Evolutionary conservation across 1,139 yeast species (phyloP).

Genomic region (Taphrina sp.): DNA sequence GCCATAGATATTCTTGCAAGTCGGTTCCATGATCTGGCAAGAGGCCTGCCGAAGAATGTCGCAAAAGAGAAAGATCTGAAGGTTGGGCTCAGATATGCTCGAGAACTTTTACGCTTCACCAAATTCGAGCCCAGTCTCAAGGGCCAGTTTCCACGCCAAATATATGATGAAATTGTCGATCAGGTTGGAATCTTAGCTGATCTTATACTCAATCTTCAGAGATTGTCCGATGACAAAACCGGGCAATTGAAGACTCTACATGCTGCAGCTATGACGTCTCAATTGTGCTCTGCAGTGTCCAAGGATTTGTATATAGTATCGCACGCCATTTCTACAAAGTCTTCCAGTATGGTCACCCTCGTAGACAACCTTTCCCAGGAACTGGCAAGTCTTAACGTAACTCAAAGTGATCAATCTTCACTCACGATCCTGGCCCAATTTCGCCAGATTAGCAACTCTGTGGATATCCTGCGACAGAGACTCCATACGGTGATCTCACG

Average conservation of each 20-base stretch:
- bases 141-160: constrained; percentile 3
- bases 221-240: background rate
- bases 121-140: constrained; percentile 17
- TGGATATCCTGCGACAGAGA: no score
- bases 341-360: no score
- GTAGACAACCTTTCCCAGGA: no score
- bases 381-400: no score
- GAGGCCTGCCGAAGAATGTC: background rate
- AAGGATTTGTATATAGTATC: constrained; percentile 5
- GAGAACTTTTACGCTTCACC: background rate
- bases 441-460: no score
- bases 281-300: background rate
- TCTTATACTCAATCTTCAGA: background rate
- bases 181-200: background rate
- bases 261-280: background rate
- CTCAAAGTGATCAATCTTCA: no score
- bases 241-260: background rate
- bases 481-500: no score
- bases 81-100: background rate
- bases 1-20: constrained; percentile 1
- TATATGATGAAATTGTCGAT: background rate
- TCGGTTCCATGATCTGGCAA: background rate
- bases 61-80: background rate
- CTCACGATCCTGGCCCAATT: no score
- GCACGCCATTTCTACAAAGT: constrained; percentile 4